Evolutionary conservation across 164 flowering plant genomes (phyloP).

Genomic region (Chimonanthus praecox): DNA sequence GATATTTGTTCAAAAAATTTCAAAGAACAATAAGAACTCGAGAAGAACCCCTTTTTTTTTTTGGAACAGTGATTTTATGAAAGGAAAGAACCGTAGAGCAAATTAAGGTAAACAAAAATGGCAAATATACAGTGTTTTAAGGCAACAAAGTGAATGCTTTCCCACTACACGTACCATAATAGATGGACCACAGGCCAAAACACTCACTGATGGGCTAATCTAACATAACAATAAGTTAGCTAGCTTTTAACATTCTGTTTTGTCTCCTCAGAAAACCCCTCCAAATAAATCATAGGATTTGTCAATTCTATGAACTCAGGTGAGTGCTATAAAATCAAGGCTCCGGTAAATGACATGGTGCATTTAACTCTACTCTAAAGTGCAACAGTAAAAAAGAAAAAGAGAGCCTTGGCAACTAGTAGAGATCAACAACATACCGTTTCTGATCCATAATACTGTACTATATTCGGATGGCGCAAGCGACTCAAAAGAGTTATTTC

Average conservation of each 20-base stretch:
- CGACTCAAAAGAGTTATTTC: slow-evolving; percentile 80
- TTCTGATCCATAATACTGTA: slow-evolving; percentile 88
- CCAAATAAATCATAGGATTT: not conserved
- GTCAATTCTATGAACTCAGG: not conserved
- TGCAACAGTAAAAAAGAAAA: too few relatives aligned
- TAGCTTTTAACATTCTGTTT: not conserved
- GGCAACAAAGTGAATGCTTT: not conserved
- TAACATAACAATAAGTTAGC: not conserved
- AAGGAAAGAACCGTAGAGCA: not conserved
- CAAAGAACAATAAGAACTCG: not conserved
- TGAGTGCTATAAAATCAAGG: not conserved
- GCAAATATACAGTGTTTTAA: not conserved
- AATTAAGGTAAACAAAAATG: not conserved
- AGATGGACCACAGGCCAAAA: not conserved
- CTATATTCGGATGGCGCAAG: slow-evolving; percentile 82
- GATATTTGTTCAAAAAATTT: not conserved
- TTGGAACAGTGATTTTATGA: too few relatives aligned
- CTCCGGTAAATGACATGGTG: not conserved
- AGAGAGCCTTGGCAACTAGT: not conserved
- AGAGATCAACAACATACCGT: slow-evolving; percentile 38
- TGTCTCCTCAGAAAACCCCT: not conserved
- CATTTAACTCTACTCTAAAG: too few relatives aligned
- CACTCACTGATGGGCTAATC: not conserved
- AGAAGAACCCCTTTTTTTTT: not conserved
- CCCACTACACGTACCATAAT: not conserved